A percentile compares a stretch with the other conserved stretches of the same genome.
Evolutionary conservation across 805 yeast species (phyloP).

Genomic region (Pichia cephalocereana): DNA sequence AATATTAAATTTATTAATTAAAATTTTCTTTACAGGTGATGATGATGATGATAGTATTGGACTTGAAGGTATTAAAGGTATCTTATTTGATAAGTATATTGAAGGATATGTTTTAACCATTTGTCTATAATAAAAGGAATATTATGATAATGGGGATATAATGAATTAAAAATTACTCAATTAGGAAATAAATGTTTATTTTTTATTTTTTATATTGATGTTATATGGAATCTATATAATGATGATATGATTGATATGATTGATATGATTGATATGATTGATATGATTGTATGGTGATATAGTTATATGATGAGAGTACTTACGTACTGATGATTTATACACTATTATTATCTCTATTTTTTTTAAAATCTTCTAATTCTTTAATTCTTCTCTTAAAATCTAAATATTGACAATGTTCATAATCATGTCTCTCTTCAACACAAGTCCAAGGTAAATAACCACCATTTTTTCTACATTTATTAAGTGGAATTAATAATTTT

Average conservation of each 20-base stretch:
- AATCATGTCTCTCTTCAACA: constrained; percentile 65
- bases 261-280: too few relatives aligned
- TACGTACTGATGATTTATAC: too few relatives aligned
- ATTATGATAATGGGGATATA: too few relatives aligned
- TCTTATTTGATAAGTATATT: background rate
- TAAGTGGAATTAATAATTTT: constrained; percentile 46
- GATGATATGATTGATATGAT: too few relatives aligned
- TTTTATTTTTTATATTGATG: too few relatives aligned
- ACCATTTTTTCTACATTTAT: constrained; percentile 51
- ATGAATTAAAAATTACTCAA: too few relatives aligned
- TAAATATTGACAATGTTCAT: constrained; percentile 78
- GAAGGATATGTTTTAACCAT: background rate
- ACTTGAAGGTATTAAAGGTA: background rate
- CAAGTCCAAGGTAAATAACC: constrained; percentile 64
- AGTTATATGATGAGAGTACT: too few relatives aligned
- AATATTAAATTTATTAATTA: background rate
- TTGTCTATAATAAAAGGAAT: background rate
- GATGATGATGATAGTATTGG: background rate
- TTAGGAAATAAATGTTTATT: background rate
- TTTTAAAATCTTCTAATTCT: constrained; percentile 54
- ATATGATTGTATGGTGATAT: too few relatives aligned
- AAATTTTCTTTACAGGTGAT: constrained; percentile 1
- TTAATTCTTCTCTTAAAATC: constrained; percentile 75
- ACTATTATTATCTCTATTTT: constrained; percentile 18
- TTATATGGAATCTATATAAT: background rate